phyloP scores from a whole-genome alignment of 1,284 basidiomycete genomes.

The Entoloma clypeatum region DNA sequence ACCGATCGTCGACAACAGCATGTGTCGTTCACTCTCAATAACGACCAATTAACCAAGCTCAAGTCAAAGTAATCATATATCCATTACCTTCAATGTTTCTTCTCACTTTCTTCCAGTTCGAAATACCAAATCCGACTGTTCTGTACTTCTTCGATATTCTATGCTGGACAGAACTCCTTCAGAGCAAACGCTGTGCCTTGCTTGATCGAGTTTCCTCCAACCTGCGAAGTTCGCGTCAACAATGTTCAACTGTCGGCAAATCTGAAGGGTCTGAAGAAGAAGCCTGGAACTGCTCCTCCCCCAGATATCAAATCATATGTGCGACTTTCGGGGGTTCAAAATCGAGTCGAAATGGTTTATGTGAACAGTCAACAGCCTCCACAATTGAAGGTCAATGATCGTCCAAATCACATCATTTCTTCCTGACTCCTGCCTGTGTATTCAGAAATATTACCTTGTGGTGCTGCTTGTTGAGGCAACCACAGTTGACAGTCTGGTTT shows the following conservation, averaged over 20 bases:
- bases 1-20: conserved; percentile 68
- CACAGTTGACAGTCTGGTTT: conserved; percentile 62
- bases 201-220: conserved; percentile 88
- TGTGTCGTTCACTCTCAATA: conserved; percentile 58
- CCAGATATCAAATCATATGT: conserved; percentile 73
- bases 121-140: conserved; percentile 84
- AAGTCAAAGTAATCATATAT: conserved; percentile 42
- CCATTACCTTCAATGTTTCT: conserved; percentile 13
- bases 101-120: conserved; percentile 38
- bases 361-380: conserved; percentile 82
- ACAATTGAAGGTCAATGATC: conserved; percentile 57
- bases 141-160: conserved; percentile 89
- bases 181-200: conserved; percentile 48
- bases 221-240: conserved; percentile 90
- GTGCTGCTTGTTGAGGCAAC: conserved; percentile 80
- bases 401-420: not conserved
- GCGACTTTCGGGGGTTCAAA: conserved; percentile 46
- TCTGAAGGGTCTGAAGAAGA: conserved; percentile 91
- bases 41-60: conserved; percentile 63
- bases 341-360: conserved; percentile 84
- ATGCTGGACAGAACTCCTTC: conserved; percentile 50
- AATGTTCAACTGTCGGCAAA: conserved; percentile 67
- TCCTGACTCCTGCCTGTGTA: not conserved
- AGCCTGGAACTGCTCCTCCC: conserved; percentile 92
- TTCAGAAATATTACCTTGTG: conserved; percentile 81